phyloP scores from a whole-genome alignment of 129 eudicot genomes.

The Daucus carota region DNA sequence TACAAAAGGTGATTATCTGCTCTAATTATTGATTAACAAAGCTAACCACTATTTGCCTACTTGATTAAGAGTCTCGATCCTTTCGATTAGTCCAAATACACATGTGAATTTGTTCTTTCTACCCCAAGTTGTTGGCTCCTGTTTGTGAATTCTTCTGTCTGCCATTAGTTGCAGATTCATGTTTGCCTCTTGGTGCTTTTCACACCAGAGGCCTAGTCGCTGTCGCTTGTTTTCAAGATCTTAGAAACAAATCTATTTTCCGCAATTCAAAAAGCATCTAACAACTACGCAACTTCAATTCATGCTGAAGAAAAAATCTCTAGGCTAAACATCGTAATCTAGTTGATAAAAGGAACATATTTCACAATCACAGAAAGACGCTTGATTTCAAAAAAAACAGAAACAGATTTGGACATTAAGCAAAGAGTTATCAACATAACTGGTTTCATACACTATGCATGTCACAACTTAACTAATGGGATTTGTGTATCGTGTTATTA shows the following conservation, averaged over 20 bases:
- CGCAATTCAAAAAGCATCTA: neutral
- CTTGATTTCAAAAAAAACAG: neutral
- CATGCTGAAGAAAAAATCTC: neutral
- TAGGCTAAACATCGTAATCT: neutral
- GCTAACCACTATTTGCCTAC: neutral
- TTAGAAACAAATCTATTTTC: too few species aligned
- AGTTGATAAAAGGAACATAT: neutral
- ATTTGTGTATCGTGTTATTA: conserved; percentile 1
- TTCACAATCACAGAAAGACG: neutral
- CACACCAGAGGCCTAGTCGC: neutral
- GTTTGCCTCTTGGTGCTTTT: neutral
- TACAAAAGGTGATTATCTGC: conserved; percentile 41
- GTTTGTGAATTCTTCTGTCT: neutral
- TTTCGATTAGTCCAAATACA: neutral
- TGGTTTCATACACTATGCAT: neutral
- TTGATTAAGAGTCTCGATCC: neutral
- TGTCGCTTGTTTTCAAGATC: neutral
- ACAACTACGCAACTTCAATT: neutral
- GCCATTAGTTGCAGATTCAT: neutral
- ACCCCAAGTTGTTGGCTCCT: neutral
- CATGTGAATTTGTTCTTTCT: neutral
- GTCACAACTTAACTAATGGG: neutral
- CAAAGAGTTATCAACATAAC: neutral
- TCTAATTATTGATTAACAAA: neutral
- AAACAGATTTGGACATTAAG: neutral